Evolutionary conservation across 228 moss, liverwort and hornwort species (phyloP), one percentile per base, ranked within the genome.

Genomic region (Sphagnum magellanicum): DNA sequence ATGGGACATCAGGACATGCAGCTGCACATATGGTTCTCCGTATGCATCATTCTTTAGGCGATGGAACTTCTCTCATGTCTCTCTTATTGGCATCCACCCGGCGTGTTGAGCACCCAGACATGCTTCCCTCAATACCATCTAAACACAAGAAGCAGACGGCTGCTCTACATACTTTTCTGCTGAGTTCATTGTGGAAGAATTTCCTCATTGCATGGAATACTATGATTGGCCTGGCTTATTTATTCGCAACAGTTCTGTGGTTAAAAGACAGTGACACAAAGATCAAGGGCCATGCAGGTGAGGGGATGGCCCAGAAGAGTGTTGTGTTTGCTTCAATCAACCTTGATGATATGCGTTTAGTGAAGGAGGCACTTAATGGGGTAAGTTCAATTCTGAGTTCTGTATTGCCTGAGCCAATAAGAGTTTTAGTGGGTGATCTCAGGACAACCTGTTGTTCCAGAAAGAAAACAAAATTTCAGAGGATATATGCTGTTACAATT

Each of bases 231-330:
- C 70, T 98, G 57, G 48, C 8, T 63, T 9, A 52, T 57, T 15
- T 53, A 16, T 7, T 10, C 5, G 51, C 53, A 14, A 16, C 8
- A 57, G 66, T 32, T 0, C 61, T 5, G 70, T 68, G 16, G 50
- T 17, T 48, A 62, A n/a, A 84, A 96, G 93, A 98, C 97, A 10
- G 72, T 98, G 50, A 98, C 93, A 52, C 93, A 98, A 60, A 85
- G 90, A 61, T 71, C 84, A 8, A 79, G 87, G 81, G 90, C 88
- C 48, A 74, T 98, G 57, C 78, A 86, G 67, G 87, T 84, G 65
- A 64, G 73, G 61, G 91, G 82, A 5, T 64, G 93, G 61, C 79
- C 77, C 52, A 72, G 64, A 6, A 93, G 94, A 63, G 70, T 98
- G 53, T 84, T 85, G 48, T 71, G 76, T 68, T 87, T 77, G 55